Evolutionary conservation across 2,329 filamentous ascomycete species (phyloP).

Genomic region (Rhytidhysteron rufulum): DNA sequence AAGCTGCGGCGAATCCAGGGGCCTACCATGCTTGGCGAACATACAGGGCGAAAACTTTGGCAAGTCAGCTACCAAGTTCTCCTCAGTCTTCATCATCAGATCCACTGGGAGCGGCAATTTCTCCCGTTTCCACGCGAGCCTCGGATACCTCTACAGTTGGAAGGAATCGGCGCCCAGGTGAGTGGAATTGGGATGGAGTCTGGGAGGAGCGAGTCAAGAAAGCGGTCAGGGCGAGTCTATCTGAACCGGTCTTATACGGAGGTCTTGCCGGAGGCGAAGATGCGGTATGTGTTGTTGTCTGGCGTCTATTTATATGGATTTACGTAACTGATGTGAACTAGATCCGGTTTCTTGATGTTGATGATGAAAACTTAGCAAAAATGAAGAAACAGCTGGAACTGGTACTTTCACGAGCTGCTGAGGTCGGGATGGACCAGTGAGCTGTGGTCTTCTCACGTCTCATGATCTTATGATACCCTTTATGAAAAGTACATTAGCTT

Average conservation of each 20-base stretch:
- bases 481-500: too few relatives aligned
- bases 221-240: conserved; percentile 70
- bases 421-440: too few relatives aligned
- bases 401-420: conserved; percentile 13
- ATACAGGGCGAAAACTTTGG: conserved; percentile 51
- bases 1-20: conserved; percentile 81
- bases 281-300: conserved; percentile 58
- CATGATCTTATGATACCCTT: too few relatives aligned
- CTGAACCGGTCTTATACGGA: conserved; percentile 77
- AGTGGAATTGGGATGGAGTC: conserved; percentile 98
- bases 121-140: conserved; percentile 1
- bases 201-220: conserved; percentile 88
- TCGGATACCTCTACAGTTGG: conserved; percentile 30
- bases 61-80: conserved; percentile 12
- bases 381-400: conserved; percentile 27
- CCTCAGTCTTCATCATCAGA: conserved; percentile 24
- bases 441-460: too few relatives aligned
- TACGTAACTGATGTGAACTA: conserved; percentile 12
- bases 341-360: conserved; percentile 36
- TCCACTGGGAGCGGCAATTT: conserved; percentile 10
- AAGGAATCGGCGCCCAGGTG: conserved; percentile 62
- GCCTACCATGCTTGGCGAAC: conserved; percentile 93
- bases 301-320: too few relatives aligned
- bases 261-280: conserved; percentile 62
- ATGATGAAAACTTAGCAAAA: conserved; percentile 27